Conservation (phyloP, 805 yeast species). For the Cyberlindnera samutprakarnensis region DNA sequence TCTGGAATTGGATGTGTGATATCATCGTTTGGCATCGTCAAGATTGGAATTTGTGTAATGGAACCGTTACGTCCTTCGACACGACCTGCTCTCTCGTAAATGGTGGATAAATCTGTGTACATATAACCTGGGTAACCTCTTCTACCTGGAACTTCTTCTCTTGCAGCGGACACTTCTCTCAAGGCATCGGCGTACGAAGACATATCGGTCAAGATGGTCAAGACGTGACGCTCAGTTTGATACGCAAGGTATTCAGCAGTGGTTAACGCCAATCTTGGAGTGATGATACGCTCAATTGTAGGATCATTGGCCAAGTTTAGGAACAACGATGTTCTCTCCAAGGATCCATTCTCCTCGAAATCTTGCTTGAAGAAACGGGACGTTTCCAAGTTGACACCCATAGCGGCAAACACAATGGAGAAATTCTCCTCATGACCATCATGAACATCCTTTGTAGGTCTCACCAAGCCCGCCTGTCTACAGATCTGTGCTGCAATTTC, state of each 20-base stretch:
- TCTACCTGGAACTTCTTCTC: constrained; percentile 99
- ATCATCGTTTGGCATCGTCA: constrained; percentile 99
- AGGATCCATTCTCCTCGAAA: constrained; percentile 97
- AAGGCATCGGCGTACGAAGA: constrained; percentile 99
- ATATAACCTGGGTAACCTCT: constrained; percentile 99
- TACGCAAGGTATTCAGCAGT: constrained; percentile 98
- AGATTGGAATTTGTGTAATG: constrained; percentile 96
- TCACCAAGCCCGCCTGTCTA: constrained; percentile 98
- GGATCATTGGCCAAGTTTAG: constrained; percentile 98
- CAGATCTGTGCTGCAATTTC: constrained; percentile 99
- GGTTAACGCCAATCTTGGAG: constrained; percentile 97
- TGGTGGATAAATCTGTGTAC: constrained; percentile 99
- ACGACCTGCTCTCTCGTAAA: constrained; percentile 99
- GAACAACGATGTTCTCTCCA: constrained; percentile 95
- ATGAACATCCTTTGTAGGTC: constrained; percentile 99
- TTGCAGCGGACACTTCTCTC: constrained; percentile 99
- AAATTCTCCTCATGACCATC: constrained; percentile 99
- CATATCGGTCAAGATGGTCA: constrained; percentile 98
- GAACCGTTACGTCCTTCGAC: constrained; percentile 99
- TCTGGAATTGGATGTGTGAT: constrained; percentile 99
- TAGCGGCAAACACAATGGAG: constrained; percentile 98
- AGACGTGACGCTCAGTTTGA: constrained; percentile 98
- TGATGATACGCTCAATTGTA: constrained; percentile 97
- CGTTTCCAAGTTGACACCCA: constrained; percentile 99
- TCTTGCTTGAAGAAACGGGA: constrained; percentile 98